Conservation (phyloP, 805 yeast species). For the Saccharomycopsis oosterbeekiorum region DNA sequence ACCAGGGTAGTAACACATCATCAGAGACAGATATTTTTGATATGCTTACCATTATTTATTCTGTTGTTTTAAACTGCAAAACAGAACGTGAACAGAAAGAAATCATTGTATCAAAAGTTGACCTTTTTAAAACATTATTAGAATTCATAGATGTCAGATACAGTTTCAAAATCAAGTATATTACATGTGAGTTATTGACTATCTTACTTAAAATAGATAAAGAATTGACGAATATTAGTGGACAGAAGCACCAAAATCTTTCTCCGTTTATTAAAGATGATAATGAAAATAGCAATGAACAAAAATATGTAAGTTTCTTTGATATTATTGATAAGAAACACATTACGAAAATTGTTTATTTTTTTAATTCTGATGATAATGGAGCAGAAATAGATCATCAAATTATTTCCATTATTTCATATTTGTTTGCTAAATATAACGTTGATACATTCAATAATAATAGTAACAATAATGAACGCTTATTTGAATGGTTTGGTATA, state of each 20-base stretch:
- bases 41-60: conserved; percentile 15
- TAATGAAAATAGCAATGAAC: background rate
- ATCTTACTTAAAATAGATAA: conserved; percentile 64
- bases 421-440: conserved; percentile 8
- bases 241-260: background rate
- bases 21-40: conserved; percentile 10
- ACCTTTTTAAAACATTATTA: conserved; percentile 7
- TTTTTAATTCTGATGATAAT: conserved; percentile 7
- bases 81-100: conserved; percentile 11
- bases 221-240: conserved; percentile 1
- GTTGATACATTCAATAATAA: conserved; percentile 3
- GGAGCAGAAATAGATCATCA: conserved; percentile 15
- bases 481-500: conserved; percentile 28
- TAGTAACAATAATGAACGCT: conserved; percentile 20
- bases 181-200: conserved; percentile 25
- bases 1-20: background rate
- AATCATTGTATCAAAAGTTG: conserved; percentile 5
- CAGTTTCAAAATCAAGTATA: conserved; percentile 14
- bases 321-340: conserved; percentile 4
- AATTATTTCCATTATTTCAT: conserved; percentile 8
- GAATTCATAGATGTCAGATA: conserved; percentile 9
- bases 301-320: conserved; percentile 4
- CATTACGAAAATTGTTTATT: conserved; percentile 5
- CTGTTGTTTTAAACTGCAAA: conserved; percentile 12
- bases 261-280: background rate